Evolutionary conservation across 23 red algal species (phyloP), one percentile per base, ranked within the genome.

Genomic region (Porphyridium purpureum): DNA sequence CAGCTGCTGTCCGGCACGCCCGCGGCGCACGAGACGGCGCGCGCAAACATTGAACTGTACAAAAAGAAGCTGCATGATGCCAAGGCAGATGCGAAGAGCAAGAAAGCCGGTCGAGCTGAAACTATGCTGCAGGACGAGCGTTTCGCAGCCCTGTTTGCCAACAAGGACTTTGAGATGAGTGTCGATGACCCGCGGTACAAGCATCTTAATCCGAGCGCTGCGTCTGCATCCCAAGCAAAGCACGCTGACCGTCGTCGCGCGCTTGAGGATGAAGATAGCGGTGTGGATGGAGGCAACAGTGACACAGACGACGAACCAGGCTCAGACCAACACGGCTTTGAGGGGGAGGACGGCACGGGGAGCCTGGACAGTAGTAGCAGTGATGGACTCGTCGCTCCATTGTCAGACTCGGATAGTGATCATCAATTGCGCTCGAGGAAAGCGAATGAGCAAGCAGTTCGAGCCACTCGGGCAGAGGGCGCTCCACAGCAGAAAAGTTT

Each of bases 151-250:
- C 70, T 82, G 55, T 94, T 84, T 49, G 66, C 49, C 3, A 54
- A 84, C 47, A 56, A 36, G 29, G 78, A 84, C 33, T 94, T 71
- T 58, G 71, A 55, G 22, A 64, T 94, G 26, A 55, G 77, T 32
- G 78, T 77, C 31, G 70, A 77, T 0, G 72, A 82, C 9, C 69
- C 81, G 53, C 56, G 88, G 27, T 94, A 64, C 51, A 74, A 68
- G 58, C 62, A 64, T 14, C 52, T 84, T 23, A 67, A 94, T 52
- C 61, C 88, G 0, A 17, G 9, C 8, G 53, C n/a, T 7, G 51
- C 64, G 27, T 9, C 38, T 17, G 38, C 38, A 11, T 17, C 17
- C 17, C 11, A 44, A 11, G 38, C 11, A 11, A 17, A 17, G 11
- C 11, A 44, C 38, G 38, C 17, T 44, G 38, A 44, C 38, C 17